These are phyloP conservation scores for Strobilomyces dryophilus DNA, from an alignment of 768 basidiomycete species.

Conservation along the genomic window DNA sequence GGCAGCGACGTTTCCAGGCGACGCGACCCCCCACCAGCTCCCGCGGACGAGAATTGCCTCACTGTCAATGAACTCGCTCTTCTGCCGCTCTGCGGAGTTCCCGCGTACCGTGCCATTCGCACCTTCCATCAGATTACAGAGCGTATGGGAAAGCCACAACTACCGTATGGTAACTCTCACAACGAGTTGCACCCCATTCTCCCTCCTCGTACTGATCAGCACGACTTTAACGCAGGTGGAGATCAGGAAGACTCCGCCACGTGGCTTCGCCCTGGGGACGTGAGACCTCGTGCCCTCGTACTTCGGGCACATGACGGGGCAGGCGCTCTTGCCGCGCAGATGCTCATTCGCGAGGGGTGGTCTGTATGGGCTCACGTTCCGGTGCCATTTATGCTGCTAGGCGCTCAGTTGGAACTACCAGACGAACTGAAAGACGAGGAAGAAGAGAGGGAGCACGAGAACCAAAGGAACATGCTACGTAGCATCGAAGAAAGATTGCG, in stretches of 20 bases:
- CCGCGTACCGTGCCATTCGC: slow-evolving; percentile 79
- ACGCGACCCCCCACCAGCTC: slow-evolving; percentile 8
- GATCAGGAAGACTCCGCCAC: slow-evolving; percentile 15
- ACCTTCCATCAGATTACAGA: slow-evolving; percentile 45
- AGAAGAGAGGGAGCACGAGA: slow-evolving; percentile 34
- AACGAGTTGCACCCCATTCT: slow-evolving; percentile 26
- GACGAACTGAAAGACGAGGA: slow-evolving; percentile 32
- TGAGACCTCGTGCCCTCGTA: slow-evolving; percentile 49
- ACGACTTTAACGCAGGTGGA: slow-evolving; percentile 25
- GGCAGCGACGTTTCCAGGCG: slow-evolving; percentile 6
- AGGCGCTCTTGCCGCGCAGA: slow-evolving; percentile 75
- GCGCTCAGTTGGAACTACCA: slow-evolving; percentile 32
- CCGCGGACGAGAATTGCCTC: slow-evolving; percentile 22
- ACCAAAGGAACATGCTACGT: slow-evolving; percentile 39
- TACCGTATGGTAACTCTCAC: slow-evolving; percentile 24
- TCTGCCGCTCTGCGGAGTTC: slow-evolving; percentile 71
- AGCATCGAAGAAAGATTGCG: slow-evolving; percentile 52
- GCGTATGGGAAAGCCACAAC: slow-evolving; percentile 19
- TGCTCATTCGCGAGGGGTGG: slow-evolving; percentile 68
- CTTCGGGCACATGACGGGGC: slow-evolving; percentile 70
- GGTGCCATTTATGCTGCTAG: slow-evolving; percentile 31
- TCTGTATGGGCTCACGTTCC: slow-evolving; percentile 70
- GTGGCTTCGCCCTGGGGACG: slow-evolving; percentile 9
- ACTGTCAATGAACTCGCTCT: slow-evolving; percentile 75
- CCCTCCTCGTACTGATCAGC: slow-evolving; percentile 22